phyloP scores from a whole-genome alignment of 106 monocot genomes.

The Dendrobium nobile region DNA sequence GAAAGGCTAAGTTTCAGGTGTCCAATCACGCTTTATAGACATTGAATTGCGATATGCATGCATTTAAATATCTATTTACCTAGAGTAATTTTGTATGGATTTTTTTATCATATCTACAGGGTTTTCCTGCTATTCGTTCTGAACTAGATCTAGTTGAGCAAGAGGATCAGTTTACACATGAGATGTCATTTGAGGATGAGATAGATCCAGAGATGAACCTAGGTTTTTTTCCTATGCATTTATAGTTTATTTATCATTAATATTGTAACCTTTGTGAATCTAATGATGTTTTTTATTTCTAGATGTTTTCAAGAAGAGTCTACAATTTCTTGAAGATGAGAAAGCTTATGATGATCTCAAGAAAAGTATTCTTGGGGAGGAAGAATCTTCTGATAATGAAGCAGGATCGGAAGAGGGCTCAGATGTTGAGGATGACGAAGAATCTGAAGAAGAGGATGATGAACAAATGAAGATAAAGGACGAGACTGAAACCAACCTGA shows the following conservation, averaged over 20 bases:
- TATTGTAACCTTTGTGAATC: neutral
- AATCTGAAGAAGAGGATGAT: conserved; percentile 70
- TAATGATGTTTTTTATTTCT: conserved; percentile 9
- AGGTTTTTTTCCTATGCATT: conserved; percentile 23
- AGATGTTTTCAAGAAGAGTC: conserved; percentile 87
- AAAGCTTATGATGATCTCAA: conserved; percentile 90
- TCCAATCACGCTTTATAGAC: neutral
- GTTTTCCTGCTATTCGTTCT: conserved; percentile 72
- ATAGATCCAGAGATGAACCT: conserved; percentile 81
- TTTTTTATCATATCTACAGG: conserved; percentile 30
- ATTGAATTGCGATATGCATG: neutral
- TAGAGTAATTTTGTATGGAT: neutral
- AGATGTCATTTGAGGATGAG: conserved; percentile 73
- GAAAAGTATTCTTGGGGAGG: conserved; percentile 66
- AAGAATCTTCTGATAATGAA: conserved; percentile 77
- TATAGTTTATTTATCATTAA: neutral
- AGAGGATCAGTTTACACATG: conserved; percentile 86
- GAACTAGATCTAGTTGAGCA: conserved; percentile 83
- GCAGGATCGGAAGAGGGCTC: conserved; percentile 56
- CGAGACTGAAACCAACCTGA: conserved; percentile 88
- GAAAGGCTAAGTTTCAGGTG: conserved; percentile 94
- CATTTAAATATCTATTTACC: neutral
- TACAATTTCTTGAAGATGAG: conserved; percentile 76
- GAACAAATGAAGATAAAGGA: conserved; percentile 79
- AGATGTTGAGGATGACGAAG: conserved; percentile 66